Evolutionary conservation across 1,139 yeast genomes (phyloP).

Genomic region (Taphrina populina): DNA sequence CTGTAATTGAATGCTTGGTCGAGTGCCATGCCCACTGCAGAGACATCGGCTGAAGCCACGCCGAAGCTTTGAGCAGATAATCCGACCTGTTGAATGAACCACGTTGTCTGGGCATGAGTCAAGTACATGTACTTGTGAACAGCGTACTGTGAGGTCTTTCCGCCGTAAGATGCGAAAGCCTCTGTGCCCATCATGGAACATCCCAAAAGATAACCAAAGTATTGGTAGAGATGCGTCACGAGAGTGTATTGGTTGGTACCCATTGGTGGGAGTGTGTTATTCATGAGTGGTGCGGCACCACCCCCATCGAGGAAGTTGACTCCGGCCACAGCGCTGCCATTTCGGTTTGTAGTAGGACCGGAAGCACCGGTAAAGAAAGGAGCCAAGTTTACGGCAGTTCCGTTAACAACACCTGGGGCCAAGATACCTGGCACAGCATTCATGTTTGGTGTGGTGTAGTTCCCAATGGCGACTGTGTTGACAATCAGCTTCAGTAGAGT

Average conservation of each 20-base stretch:
- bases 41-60: conserved; percentile 24
- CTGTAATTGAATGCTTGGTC: conserved; percentile 24
- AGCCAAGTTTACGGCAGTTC: conserved; percentile 23
- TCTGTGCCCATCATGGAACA: conserved; percentile 26
- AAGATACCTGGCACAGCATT: conserved; percentile 31
- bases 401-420: conserved; percentile 27
- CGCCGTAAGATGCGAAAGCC: conserved; percentile 26
- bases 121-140: conserved; percentile 32
- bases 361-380: conserved; percentile 24
- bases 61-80: conserved; percentile 28
- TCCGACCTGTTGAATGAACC: conserved; percentile 28
- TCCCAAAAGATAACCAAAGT: conserved; percentile 28
- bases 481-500: conserved; percentile 30
- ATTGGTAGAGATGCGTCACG: conserved; percentile 31
- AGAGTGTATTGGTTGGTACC: conserved; percentile 29
- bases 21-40: conserved; percentile 23
- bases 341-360: conserved; percentile 24
- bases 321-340: conserved; percentile 17
- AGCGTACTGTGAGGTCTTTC: conserved; percentile 24
- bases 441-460: conserved; percentile 33
- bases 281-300: conserved; percentile 26
- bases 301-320: conserved; percentile 32
- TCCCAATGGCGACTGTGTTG: conserved; percentile 30
- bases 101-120: conserved; percentile 28
- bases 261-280: conserved; percentile 27